These are phyloP conservation scores for Pogostemon cablin DNA, from an alignment of 257 asterid species.

Conservation along the genomic window DNA sequence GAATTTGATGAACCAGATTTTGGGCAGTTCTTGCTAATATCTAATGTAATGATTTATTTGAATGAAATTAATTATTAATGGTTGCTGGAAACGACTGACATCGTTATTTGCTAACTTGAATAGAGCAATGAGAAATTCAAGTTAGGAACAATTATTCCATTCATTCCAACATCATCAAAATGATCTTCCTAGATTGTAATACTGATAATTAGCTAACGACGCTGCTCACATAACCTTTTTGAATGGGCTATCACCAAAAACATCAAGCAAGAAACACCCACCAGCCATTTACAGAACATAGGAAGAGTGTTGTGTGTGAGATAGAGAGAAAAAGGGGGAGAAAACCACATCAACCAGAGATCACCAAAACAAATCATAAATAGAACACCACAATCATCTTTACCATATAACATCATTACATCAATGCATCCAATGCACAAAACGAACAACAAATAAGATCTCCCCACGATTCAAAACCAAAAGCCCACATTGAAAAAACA, in stretches of 20 bases:
- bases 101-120: too few relatives aligned
- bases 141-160: neutral
- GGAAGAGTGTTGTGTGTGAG: neutral
- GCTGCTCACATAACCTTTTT: neutral
- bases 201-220: neutral
- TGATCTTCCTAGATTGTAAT: neutral
- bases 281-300: neutral
- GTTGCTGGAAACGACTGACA: too few relatives aligned
- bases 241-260: slow-evolving; percentile 26
- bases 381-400: slow-evolving; percentile 18
- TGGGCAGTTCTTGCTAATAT: too few relatives aligned
- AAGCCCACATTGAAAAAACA: slow-evolving; percentile 36
- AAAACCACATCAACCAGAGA: slow-evolving; percentile 15
- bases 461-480: slow-evolving; percentile 27
- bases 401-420: neutral
- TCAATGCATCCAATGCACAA: slow-evolving; percentile 20
- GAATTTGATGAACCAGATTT: too few relatives aligned
- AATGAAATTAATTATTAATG: too few relatives aligned
- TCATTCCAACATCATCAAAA: neutral
- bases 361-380: neutral
- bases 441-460: slow-evolving; percentile 19
- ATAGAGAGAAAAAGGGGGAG: neutral
- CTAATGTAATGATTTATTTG: too few relatives aligned
- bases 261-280: neutral
- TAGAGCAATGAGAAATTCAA: neutral